Evolutionary conservation across 192 early-diverging fungal genomes (phyloP).

Genomic region (Podila horticola): DNA sequence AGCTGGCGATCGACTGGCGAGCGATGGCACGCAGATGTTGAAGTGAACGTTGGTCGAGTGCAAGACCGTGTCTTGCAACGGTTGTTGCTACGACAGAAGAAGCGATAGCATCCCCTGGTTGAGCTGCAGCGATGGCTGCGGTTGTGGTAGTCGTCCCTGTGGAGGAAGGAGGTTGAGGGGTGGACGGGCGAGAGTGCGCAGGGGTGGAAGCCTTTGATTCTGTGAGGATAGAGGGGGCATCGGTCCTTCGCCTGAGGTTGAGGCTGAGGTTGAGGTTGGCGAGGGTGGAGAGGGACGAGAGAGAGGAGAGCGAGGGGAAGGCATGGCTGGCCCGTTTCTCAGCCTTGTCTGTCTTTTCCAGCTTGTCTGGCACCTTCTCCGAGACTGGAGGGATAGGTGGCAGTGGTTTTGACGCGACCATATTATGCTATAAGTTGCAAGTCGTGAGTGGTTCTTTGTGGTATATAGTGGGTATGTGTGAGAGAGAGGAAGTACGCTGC

Average conservation of each 20-base stretch:
- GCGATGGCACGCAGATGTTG: conserved; percentile 46
- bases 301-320: conserved; percentile 13
- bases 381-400: conserved; percentile 37
- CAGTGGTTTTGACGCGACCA: conserved; percentile 46
- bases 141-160: background rate
- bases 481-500: background rate
- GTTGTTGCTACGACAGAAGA: background rate
- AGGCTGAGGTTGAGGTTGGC: conserved; percentile 22
- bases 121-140: background rate
- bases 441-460: too few relatives aligned
- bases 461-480: background rate
- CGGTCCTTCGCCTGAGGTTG: conserved; percentile 23
- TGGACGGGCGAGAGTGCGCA: conserved; percentile 4
- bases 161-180: background rate
- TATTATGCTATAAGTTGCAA: background rate
- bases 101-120: background rate
- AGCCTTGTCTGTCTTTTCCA: background rate
- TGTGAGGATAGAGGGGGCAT: background rate
- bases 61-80: background rate
- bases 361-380: conserved; percentile 5
- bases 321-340: background rate
- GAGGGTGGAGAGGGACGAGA: conserved; percentile 2
- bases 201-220: background rate
- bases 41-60: conserved; percentile 34
- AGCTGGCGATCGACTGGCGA: conserved; percentile 43